Evolutionary conservation across 768 basidiomycete genomes (phyloP).

Genomic region (Chalciporus pseudorubinellus): DNA sequence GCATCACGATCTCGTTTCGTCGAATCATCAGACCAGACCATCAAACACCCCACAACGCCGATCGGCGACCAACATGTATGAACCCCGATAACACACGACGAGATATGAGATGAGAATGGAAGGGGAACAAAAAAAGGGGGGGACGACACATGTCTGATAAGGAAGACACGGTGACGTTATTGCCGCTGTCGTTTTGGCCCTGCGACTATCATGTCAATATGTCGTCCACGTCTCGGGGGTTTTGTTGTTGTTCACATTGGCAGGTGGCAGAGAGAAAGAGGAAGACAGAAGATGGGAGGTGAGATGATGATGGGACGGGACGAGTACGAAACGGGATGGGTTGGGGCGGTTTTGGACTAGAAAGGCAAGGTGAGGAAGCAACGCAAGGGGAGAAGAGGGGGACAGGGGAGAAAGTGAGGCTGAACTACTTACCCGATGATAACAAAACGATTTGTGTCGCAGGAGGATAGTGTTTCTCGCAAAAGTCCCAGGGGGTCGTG

Average conservation of each 20-base stretch:
- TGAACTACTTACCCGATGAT: constrained; percentile 46
- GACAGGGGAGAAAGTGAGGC: no score
- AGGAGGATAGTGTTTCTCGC: constrained; percentile 41
- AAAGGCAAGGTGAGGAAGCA: neutral
- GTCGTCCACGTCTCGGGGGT: neutral
- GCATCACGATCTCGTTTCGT: no score
- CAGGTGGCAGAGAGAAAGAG: no score
- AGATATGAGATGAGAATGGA: no score
- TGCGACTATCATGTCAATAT: constrained; percentile 14
- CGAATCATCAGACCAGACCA: no score
- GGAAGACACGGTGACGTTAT: constrained; percentile 42
- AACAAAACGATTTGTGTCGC: constrained; percentile 55
- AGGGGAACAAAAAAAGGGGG: no score
- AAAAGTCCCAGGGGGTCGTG: constrained; percentile 58
- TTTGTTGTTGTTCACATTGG: neutral
- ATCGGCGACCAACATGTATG: no score
- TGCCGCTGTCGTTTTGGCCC: constrained; percentile 54
- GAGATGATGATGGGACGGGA: neutral
- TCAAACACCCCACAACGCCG: no score
- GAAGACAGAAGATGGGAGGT: no score
- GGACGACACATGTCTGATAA: constrained; percentile 38
- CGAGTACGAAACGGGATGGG: neutral
- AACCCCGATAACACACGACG: no score
- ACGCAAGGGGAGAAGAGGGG: neutral
- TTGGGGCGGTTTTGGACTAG: neutral